Conservation (phyloP, 306 rosid species). For the Pachyrhizus erosus region DNA sequence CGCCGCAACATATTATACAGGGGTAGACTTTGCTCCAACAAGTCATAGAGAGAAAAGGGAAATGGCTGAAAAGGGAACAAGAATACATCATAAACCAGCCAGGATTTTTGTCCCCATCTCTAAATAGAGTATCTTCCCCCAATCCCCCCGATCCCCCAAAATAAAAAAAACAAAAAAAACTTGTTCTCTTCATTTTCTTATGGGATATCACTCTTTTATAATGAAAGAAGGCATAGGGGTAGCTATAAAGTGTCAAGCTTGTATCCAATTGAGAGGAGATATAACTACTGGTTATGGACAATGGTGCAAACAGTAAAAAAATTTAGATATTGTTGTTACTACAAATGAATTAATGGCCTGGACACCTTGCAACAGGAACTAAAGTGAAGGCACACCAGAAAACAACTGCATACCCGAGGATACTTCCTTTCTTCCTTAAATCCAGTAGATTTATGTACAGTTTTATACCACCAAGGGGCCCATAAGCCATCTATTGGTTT, state of each 20-base stretch:
- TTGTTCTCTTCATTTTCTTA: too few relatives aligned
- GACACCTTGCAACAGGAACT: slow-evolving; percentile 29
- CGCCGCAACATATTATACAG: slow-evolving; percentile 74
- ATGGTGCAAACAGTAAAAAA: slow-evolving; percentile 2
- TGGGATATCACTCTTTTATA: neutral
- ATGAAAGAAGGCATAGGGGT: neutral
- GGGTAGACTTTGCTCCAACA: slow-evolving; percentile 82
- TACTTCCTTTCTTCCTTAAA: slow-evolving; percentile 58
- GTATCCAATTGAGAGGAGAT: slow-evolving; percentile 17
- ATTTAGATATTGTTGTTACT: neutral
- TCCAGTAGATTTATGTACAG: slow-evolving; percentile 65
- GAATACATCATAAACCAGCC: neutral
- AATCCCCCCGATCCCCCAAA: too few relatives aligned
- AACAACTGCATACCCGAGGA: slow-evolving; percentile 60
- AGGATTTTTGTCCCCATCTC: too few relatives aligned
- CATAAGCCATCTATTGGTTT: slow-evolving; percentile 82
- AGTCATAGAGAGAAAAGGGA: slow-evolving; percentile 63
- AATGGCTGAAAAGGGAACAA: slow-evolving; percentile 62
- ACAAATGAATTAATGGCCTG: slow-evolving; percentile 12
- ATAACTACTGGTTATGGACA: slow-evolving; percentile 20
- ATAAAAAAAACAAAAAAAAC: too few relatives aligned
- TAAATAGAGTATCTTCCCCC: too few relatives aligned
- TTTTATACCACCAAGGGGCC: slow-evolving; percentile 90
- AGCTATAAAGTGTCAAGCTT: slow-evolving; percentile 1
- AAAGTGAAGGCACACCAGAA: slow-evolving; percentile 2